Base-by-base conservation (phyloP, 495 filamentous ascomycete genomes). In the Penicillium ochrochloron region DNA sequence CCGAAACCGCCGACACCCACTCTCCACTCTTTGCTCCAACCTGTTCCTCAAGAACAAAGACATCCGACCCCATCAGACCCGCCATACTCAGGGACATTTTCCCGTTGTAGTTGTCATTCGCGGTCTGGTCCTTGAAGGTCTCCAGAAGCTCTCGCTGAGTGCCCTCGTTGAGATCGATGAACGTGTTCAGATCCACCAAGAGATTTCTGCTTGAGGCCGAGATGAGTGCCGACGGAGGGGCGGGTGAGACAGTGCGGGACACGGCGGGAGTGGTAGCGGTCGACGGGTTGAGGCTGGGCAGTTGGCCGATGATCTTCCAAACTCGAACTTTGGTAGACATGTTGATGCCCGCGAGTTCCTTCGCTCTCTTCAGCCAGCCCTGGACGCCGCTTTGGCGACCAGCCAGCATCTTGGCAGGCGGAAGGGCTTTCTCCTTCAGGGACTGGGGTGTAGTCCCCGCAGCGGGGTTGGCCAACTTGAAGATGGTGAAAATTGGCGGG, bases 401-500 rank as follows among this genome's bases (percentile, higher is more conserved):
- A 15, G 89, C 86, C 33, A 94, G 82, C 19, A 92, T 71, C 63
- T 78, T 84, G 19, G 85, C 79, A 1, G 90, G 85, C 10, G 83
- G 80, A 12, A 82, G 76, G 23, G 80, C 83, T 69, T 86, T 89
- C 66, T 84, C 80, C 61, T 88, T 87, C 61, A 91, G 69, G 2
- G 82, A 73, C 63, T 88, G 82, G 15, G 83, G 80, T 6, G 89
- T 84, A n/a, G 83, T 85, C 10, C 75, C 83, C n/a, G 79, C 73
- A 21, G 82, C 80, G 39, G 76, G 77, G 61, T 84, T 84, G 66
- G 85, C 84, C 11, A 98, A 80, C 65, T 93, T 93, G 66, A 96
- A 86, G 48, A 99, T 85, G 1, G 89, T 93, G 76, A 97, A 92
- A 23, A 97, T 84, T 2, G 92, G 93, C 21, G 94, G 96, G 68